Percentiles rank a stretch among this genome's conserved stretches.
phyloP scores from a whole-genome alignment of 2,329 filamentous ascomycete genomes.

The Cordyceps tenuipes region DNA sequence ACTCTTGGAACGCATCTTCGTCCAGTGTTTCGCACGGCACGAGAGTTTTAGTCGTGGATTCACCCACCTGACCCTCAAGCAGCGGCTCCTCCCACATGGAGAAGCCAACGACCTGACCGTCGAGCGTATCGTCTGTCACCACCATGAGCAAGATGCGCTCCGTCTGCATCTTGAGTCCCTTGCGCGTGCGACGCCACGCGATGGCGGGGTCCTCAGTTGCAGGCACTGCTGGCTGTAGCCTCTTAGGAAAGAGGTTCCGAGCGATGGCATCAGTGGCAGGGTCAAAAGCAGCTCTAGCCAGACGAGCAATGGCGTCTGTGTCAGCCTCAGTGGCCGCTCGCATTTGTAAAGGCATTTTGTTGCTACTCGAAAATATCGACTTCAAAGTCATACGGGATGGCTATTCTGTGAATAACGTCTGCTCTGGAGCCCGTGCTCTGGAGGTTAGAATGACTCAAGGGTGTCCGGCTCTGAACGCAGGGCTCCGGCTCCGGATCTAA shows the following conservation, averaged over 20 bases:
- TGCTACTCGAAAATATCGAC: background rate
- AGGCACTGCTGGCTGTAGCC: constrained; percentile 9
- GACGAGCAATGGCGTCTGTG: constrained; percentile 17
- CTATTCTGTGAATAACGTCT: too few relatives aligned
- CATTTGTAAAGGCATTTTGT: constrained; percentile 18
- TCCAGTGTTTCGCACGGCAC: constrained; percentile 13
- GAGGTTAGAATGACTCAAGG: background rate
- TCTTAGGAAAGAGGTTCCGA: constrained; percentile 13
- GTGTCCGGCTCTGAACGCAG: background rate
- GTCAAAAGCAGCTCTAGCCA: constrained; percentile 19
- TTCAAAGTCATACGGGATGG: too few relatives aligned
- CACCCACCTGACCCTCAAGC: constrained; percentile 5
- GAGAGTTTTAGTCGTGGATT: background rate
- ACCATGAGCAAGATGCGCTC: constrained; percentile 15
- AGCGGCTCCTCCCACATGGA: constrained; percentile 16
- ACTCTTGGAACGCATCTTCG: constrained; percentile 11
- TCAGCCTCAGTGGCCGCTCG: constrained; percentile 20
- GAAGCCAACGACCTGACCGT: constrained; percentile 15
- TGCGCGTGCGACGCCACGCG: constrained; percentile 14
- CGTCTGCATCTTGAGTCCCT: constrained; percentile 12
- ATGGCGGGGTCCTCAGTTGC: constrained; percentile 1
- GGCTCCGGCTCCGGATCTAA: background rate
- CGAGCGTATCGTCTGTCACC: constrained; percentile 13
- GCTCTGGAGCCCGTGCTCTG: too few relatives aligned
- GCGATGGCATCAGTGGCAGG: constrained; percentile 14